Conservation (phyloP, 2,329 filamentous ascomycete species). For the Pseudodiploospora longispora region DNA sequence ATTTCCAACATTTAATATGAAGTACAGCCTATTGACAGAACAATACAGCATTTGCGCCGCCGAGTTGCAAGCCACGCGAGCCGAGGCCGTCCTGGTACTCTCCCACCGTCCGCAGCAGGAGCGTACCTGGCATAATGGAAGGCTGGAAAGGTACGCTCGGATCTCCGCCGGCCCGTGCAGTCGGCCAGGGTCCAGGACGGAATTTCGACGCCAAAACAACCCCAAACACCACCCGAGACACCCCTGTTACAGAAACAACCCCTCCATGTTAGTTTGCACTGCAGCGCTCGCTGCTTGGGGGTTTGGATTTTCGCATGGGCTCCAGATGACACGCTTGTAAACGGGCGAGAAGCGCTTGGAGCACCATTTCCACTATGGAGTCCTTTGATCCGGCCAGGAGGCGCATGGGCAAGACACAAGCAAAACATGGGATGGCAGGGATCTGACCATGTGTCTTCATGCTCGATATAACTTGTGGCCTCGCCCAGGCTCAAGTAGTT, state of each 20-base stretch:
- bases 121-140: no score
- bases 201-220: conserved; percentile 9
- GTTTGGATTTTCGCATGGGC: no score
- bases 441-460: conserved; percentile 2
- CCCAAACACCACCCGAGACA: conserved; percentile 27
- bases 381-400: conserved; percentile 1
- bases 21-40: no score
- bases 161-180: conserved; percentile 7
- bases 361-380: background rate
- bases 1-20: no score
- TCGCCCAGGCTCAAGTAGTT: conserved; percentile 4
- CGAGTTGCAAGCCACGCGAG: no score
- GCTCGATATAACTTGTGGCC: conserved; percentile 13
- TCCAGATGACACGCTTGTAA: no score
- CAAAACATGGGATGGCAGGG: conserved; percentile 15
- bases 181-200: conserved; percentile 6
- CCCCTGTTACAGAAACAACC: conserved; percentile 22
- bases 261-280: no score
- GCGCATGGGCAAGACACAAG: conserved; percentile 1
- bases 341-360: no score
- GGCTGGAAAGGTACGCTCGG: background rate
- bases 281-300: no score
- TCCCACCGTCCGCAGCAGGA: no score
- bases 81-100: no score
- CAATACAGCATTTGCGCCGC: no score